Conservation (phyloP, 441 rosid species). For the Populus hybrid region DNA sequence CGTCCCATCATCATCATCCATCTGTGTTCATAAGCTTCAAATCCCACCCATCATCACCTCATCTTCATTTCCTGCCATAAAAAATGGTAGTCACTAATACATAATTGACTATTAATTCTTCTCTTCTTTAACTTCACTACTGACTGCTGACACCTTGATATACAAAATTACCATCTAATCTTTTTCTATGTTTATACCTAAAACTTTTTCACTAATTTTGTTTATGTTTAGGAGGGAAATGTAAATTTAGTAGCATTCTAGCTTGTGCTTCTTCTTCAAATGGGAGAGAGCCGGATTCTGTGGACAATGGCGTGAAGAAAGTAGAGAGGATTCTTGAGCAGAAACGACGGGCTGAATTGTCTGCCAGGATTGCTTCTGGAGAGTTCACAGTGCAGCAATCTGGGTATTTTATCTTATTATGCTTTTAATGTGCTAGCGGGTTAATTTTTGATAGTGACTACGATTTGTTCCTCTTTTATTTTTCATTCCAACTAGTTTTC, state of each 20-base stretch:
- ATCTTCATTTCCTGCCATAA: not conserved
- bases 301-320: constrained; percentile 37
- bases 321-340: constrained; percentile 52
- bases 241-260: constrained; percentile 26
- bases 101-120: not conserved
- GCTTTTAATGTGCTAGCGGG: not conserved
- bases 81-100: constrained; percentile 5
- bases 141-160: not conserved
- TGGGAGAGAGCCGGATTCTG: constrained; percentile 58
- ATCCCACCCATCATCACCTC: constrained; percentile 12
- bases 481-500: constrained; percentile 39
- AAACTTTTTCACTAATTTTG: not conserved
- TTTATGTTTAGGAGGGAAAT: constrained; percentile 20
- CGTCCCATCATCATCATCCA: constrained; percentile 20
- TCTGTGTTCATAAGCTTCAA: constrained; percentile 19
- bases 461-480: not conserved
- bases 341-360: constrained; percentile 73
- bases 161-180: not conserved
- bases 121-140: not conserved
- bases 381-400: constrained; percentile 66
- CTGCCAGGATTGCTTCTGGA: constrained; percentile 83
- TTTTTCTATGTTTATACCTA: not conserved
- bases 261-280: constrained; percentile 54
- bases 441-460: not conserved
- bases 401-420: constrained; percentile 34